Percentiles rank a stretch among this genome's conserved stretches.
These are phyloP conservation scores for Daldinia eschscholtzii DNA, from an alignment of 2,329 filamentous ascomycete species.

Conservation along the genomic window DNA sequence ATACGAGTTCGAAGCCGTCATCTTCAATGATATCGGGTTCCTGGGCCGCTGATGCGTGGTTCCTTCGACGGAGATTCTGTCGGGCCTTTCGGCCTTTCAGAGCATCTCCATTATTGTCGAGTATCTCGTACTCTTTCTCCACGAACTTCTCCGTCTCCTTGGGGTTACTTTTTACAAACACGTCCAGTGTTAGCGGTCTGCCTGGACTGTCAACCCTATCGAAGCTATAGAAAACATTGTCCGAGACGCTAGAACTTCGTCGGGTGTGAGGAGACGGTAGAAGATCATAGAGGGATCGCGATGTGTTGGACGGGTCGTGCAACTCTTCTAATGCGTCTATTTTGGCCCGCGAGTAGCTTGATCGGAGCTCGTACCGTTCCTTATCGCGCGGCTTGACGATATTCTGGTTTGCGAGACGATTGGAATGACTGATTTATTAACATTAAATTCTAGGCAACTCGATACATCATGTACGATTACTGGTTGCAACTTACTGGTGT, in stretches of 20 bases:
- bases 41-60: constrained; percentile 43
- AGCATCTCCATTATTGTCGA: constrained; percentile 60
- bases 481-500: constrained; percentile 52
- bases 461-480: constrained; percentile 4
- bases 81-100: constrained; percentile 61
- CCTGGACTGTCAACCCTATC: constrained; percentile 57
- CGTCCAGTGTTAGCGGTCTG: constrained; percentile 56
- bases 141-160: constrained; percentile 60
- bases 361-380: constrained; percentile 45
- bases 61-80: constrained; percentile 55
- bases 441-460: constrained; percentile 1
- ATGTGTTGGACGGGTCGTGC: constrained; percentile 52
- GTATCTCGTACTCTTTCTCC: constrained; percentile 63
- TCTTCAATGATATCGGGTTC: constrained; percentile 54
- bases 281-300: constrained; percentile 54
- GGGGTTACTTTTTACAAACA: constrained; percentile 55
- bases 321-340: constrained; percentile 55
- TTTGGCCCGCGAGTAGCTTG: constrained; percentile 52
- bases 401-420: constrained; percentile 51
- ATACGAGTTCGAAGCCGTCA: constrained; percentile 59
- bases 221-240: constrained; percentile 60
- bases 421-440: constrained; percentile 36
- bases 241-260: constrained; percentile 48
- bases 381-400: constrained; percentile 54
- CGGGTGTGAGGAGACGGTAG: constrained; percentile 46